These are phyloP conservation scores for Davidsoniella eucalypti DNA, from an alignment of 2,329 filamentous ascomycete genomes.

Conservation along the genomic window DNA sequence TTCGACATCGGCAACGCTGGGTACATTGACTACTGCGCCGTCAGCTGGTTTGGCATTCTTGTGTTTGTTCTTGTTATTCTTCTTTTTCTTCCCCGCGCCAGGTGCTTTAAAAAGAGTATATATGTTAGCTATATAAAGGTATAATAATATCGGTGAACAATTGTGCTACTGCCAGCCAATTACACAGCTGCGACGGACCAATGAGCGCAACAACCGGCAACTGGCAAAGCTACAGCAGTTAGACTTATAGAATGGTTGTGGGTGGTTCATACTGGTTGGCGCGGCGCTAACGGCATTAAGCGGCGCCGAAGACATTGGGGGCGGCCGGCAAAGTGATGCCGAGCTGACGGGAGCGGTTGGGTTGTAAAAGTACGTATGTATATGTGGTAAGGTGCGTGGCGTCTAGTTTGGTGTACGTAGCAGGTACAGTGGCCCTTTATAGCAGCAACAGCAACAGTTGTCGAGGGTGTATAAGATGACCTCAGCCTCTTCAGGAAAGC, in stretches of 20 bases:
- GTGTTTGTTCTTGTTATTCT: conserved; percentile 44
- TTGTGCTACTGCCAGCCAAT: too few relatives aligned
- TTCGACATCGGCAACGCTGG: conserved; percentile 22
- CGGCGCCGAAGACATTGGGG: conserved; percentile 7
- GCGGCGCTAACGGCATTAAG: conserved; percentile 7
- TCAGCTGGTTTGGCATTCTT: conserved; percentile 21
- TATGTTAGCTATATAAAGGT: not conserved
- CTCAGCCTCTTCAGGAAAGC: too few relatives aligned
- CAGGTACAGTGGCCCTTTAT: not conserved
- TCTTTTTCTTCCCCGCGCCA: conserved; percentile 31
- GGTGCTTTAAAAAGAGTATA: conserved; percentile 4
- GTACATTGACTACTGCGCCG: not conserved
- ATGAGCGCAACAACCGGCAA: too few relatives aligned
- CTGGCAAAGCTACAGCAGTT: not conserved
- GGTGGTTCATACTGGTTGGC: conserved; percentile 6
- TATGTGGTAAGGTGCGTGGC: not conserved
- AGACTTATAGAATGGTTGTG: too few relatives aligned
- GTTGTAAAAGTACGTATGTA: not conserved
- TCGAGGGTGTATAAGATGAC: too few relatives aligned
- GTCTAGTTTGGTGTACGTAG: not conserved
- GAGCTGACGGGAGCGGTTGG: not conserved
- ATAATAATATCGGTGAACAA: not conserved
- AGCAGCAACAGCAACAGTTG: not conserved
- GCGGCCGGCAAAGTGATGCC: not conserved
- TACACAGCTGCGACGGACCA: too few relatives aligned